Evolutionary conservation across 2,329 filamentous ascomycete species (phyloP).

Genomic region (Alternaria sp.): DNA sequence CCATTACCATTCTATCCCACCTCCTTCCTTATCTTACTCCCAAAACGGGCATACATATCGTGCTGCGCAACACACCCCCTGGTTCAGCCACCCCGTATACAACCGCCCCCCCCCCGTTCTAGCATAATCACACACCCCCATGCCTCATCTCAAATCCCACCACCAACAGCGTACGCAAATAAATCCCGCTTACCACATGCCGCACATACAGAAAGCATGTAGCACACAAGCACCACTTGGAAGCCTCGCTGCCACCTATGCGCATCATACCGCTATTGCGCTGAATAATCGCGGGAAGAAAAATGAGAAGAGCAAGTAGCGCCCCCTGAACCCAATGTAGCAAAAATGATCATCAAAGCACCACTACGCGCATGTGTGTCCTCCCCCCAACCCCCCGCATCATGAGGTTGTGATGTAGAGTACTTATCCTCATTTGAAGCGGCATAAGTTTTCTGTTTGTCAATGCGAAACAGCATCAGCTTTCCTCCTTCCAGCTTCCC

Average conservation of each 20-base stretch:
- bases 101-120: neutral
- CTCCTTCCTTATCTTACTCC: neutral
- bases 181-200: slow-evolving; percentile 5
- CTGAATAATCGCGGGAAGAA: slow-evolving; percentile 13
- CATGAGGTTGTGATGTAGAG: slow-evolving; percentile 4
- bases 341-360: slow-evolving; percentile 4
- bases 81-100: slow-evolving; percentile 1
- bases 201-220: neutral
- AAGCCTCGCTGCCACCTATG: neutral
- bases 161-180: slow-evolving; percentile 2
- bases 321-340: neutral
- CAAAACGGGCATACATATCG: slow-evolving; percentile 1
- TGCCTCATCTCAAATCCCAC: neutral
- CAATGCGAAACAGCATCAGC: neutral
- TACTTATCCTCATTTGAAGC: slow-evolving; percentile 15
- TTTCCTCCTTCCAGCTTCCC: neutral
- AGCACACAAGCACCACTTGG: neutral
- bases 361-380: slow-evolving; percentile 1
- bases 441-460: slow-evolving; percentile 1
- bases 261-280: slow-evolving; percentile 5
- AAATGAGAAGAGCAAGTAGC: slow-evolving; percentile 18
- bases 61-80: neutral
- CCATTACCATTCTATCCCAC: neutral
- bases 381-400: neutral
- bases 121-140: slow-evolving; percentile 1